phyloP scores from a whole-genome alignment of 2,329 filamentous ascomycete genomes.

The Cladosporium sp. region DNA sequence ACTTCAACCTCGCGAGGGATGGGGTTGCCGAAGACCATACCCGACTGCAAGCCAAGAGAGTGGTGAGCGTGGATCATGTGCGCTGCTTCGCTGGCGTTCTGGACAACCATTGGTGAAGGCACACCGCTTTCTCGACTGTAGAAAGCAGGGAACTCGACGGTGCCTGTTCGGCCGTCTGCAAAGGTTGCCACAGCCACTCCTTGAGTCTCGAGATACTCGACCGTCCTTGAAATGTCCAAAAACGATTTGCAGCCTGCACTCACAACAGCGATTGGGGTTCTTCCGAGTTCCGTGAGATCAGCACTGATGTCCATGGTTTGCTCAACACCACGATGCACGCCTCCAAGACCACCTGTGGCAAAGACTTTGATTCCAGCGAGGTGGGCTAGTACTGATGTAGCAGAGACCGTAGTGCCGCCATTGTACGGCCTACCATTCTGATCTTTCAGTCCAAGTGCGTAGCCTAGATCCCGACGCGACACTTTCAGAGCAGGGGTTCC shows the following conservation, averaged over 20 bases:
- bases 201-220: constrained; percentile 73
- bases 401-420: constrained; percentile 89
- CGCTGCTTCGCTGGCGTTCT: constrained; percentile 76
- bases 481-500: constrained; percentile 68
- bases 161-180: constrained; percentile 68
- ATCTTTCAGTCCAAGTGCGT: constrained; percentile 70
- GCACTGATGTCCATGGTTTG: constrained; percentile 89
- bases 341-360: constrained; percentile 89
- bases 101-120: constrained; percentile 70
- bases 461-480: constrained; percentile 81
- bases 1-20: constrained; percentile 69
- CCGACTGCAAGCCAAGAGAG: constrained; percentile 67
- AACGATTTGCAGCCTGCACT: constrained; percentile 95
- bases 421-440: constrained; percentile 65
- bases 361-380: constrained; percentile 88
- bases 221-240: constrained; percentile 81
- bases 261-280: constrained; percentile 82
- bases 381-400: constrained; percentile 84
- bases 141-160: constrained; percentile 86
- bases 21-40: constrained; percentile 84
- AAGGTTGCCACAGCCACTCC: constrained; percentile 85
- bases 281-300: constrained; percentile 87
- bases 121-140: constrained; percentile 84
- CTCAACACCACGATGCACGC: constrained; percentile 86
- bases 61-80: constrained; percentile 81